These are phyloP conservation scores for Lithocarpus polystachyus DNA, from an alignment of 306 rosid genomes.

Conservation along the genomic window DNA sequence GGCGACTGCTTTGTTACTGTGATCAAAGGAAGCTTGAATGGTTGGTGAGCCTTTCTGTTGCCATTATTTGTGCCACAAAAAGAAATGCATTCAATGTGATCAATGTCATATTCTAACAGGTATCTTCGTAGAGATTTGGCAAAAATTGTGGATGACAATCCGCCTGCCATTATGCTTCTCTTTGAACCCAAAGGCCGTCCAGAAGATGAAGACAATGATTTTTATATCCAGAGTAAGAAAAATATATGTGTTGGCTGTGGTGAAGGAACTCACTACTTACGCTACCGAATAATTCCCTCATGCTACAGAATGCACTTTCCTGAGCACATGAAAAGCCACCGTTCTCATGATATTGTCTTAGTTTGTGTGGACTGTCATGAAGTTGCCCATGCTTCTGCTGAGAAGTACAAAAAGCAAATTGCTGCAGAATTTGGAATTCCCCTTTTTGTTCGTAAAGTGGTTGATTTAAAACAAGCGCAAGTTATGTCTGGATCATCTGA, in stretches of 20 bases:
- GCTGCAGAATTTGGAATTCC: conserved; percentile 93
- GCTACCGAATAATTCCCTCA: conserved; percentile 92
- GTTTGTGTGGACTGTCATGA: conserved; percentile 99
- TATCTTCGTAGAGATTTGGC: conserved; percentile 77
- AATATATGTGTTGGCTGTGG: conserved; percentile 98
- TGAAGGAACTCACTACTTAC: conserved; percentile 84
- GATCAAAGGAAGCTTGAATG: conserved; percentile 92
- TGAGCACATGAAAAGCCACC: conserved; percentile 95
- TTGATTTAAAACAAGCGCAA: conserved; percentile 47
- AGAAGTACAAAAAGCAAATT: conserved; percentile 75
- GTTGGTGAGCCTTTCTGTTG: conserved; percentile 48
- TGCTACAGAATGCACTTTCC: conserved; percentile 97
- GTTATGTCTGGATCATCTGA: conserved; percentile 25
- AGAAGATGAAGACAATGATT: conserved; percentile 94
- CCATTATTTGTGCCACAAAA: conserved; percentile 6
- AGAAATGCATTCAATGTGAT: conserved; percentile 14
- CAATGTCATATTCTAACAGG: conserved; percentile 47
- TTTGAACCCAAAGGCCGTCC: conserved; percentile 99
- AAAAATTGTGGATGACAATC: conserved; percentile 70
- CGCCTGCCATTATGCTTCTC: conserved; percentile 92
- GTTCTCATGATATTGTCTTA: conserved; percentile 94
- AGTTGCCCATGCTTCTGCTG: conserved; percentile 95
- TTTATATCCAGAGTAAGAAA: conserved; percentile 88
- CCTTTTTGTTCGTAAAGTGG: conserved; percentile 70
- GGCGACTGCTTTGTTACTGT: conserved; percentile 92